A percentile compares a stretch with the other conserved stretches of the same genome.
Conservation (phyloP, 306 rosid species). For the Lathyrus tuberosus region DNA sequence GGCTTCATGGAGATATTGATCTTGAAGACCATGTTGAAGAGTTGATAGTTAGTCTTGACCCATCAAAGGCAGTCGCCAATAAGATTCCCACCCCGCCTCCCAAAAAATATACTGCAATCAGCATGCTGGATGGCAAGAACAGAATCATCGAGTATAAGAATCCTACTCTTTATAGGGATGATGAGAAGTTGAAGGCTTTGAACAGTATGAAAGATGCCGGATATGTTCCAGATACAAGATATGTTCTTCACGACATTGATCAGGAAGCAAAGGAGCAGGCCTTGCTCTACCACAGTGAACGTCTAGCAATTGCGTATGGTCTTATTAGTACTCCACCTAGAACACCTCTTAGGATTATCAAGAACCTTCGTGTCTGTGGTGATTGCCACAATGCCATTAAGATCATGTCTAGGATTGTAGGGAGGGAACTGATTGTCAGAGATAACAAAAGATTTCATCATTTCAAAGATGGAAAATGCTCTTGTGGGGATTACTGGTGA, state of each 20-base stretch:
- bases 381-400: constrained; percentile 92
- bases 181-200: constrained; percentile 72
- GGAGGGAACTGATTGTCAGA: constrained; percentile 74
- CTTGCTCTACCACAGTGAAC: constrained; percentile 81
- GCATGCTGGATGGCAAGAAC: constrained; percentile 82
- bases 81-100: constrained; percentile 78
- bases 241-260: constrained; percentile 89
- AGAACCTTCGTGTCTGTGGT: constrained; percentile 82
- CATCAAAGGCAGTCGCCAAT: constrained; percentile 57
- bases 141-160: constrained; percentile 65
- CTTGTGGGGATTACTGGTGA: constrained; percentile 95
- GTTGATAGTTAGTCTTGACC: constrained; percentile 67
- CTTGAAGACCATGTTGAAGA: constrained; percentile 76
- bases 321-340: constrained; percentile 87
- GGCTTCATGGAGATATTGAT: constrained; percentile 79
- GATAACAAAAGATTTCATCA: constrained; percentile 89
- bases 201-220: constrained; percentile 65
- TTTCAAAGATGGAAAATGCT: constrained; percentile 90
- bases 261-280: constrained; percentile 97
- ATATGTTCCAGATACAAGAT: constrained; percentile 82
- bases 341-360: constrained; percentile 81
- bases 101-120: constrained; percentile 61
- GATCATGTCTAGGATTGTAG: constrained; percentile 90
- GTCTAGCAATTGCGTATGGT: constrained; percentile 85
- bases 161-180: constrained; percentile 80